A percentile compares a stretch with the other conserved stretches of the same genome.
Conservation (phyloP, 1,284 basidiomycete genomes). For the Cryptococcus maquisensis region DNA sequence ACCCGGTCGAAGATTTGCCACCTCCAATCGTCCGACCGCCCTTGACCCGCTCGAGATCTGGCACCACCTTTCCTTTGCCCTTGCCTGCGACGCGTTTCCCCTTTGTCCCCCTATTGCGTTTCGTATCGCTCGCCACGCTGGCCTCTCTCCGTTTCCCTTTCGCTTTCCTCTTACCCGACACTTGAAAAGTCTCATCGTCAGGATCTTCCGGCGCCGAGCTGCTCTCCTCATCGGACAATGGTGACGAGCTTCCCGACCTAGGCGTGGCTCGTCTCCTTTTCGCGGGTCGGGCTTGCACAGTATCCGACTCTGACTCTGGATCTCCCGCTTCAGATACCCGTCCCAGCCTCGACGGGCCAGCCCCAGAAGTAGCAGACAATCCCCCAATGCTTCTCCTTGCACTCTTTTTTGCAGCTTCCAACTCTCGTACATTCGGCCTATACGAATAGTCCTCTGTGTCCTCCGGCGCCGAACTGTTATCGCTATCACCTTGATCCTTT, state of each 20-base stretch:
- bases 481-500: not conserved
- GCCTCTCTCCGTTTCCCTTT: not conserved
- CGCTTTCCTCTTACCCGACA: not conserved
- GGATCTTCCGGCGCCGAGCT: slow-evolving; percentile 20
- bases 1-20: no score
- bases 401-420: not conserved
- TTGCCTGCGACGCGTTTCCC: not conserved
- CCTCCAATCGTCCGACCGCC: no score
- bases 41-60: no score
- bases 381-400: not conserved
- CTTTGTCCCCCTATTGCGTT: not conserved
- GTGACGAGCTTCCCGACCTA: slow-evolving; percentile 2
- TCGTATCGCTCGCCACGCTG: not conserved
- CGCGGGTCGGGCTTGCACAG: no score
- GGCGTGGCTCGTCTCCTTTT: slow-evolving; percentile 1
- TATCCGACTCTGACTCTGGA: no score
- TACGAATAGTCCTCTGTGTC: slow-evolving; percentile 25
- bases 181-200: slow-evolving; percentile 22
- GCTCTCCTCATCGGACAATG: slow-evolving; percentile 7
- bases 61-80: not conserved
- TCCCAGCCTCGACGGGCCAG: not conserved
- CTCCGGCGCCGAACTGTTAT: slow-evolving; percentile 14
- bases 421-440: not conserved
- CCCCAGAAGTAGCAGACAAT: not conserved
- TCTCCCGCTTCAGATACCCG: no score